phyloP scores from a whole-genome alignment of 371 early-diverging fungal genomes.

The Nosema muscidifuracis region DNA sequence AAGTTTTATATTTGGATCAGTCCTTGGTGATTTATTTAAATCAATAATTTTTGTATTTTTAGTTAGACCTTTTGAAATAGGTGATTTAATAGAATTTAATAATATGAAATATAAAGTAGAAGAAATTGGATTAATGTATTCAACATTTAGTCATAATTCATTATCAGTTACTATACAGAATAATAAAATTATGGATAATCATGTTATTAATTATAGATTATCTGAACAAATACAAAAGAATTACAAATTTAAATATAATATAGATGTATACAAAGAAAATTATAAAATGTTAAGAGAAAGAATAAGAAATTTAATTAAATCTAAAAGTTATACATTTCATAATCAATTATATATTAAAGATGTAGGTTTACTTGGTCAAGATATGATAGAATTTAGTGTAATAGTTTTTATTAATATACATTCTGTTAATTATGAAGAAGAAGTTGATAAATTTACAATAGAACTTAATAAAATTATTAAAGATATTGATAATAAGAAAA shows the following conservation, averaged over 20 bases:
- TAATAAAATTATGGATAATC: slow-evolving; percentile 20
- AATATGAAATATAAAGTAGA: slow-evolving; percentile 37
- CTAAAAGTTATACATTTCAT: background rate
- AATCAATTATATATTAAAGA: background rate
- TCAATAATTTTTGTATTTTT: slow-evolving; percentile 55
- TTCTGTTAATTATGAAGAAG: background rate
- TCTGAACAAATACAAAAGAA: background rate
- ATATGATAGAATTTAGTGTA: background rate
- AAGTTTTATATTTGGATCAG: slow-evolving; percentile 40
- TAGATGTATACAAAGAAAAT: background rate
- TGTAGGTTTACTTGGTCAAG: background rate
- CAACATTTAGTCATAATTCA: slow-evolving; percentile 32
- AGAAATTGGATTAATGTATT: slow-evolving; percentile 52
- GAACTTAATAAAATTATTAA: background rate
- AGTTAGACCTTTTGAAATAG: slow-evolving; percentile 57
- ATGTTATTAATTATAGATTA: slow-evolving; percentile 50
- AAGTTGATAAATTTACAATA: slow-evolving; percentile 5
- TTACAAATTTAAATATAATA: background rate
- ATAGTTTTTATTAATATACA: background rate
- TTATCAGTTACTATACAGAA: slow-evolving; percentile 35
- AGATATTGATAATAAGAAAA: background rate
- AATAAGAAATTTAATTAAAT: background rate
- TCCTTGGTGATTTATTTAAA: slow-evolving; percentile 38
- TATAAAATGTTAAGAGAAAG: background rate
- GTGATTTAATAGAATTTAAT: slow-evolving; percentile 46